Percentiles rank a stretch among this genome's conserved stretches.
phyloP scores from a whole-genome alignment of 192 early-diverging fungal genomes.

The Phycomyces blakesleeanus region DNA sequence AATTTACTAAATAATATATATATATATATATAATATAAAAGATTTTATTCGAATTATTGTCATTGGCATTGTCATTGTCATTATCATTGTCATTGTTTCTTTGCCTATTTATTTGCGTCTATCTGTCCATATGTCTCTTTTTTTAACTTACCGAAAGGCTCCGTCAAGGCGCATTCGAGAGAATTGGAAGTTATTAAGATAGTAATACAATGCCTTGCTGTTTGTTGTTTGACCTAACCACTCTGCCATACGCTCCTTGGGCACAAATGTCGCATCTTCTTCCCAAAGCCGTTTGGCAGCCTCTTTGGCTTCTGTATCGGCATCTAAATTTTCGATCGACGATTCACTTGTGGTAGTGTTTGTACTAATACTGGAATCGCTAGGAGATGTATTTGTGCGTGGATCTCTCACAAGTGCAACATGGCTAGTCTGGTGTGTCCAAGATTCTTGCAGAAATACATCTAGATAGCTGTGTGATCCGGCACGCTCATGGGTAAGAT shows the following conservation, averaged over 20 bases:
- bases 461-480: background rate
- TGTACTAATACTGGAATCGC: background rate
- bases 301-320: constrained; percentile 13
- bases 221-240: constrained; percentile 53
- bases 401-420: constrained; percentile 1
- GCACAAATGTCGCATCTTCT: constrained; percentile 44
- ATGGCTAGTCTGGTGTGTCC: background rate
- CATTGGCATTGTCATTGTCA: background rate
- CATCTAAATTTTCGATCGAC: background rate
- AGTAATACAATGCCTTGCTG: constrained; percentile 53
- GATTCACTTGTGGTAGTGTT: constrained; percentile 4
- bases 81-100: too few relatives aligned
- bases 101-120: too few relatives aligned
- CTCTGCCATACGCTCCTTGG: constrained; percentile 42
- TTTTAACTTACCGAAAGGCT: constrained; percentile 59
- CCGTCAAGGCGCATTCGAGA: constrained; percentile 62
- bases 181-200: constrained; percentile 83
- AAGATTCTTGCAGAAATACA: background rate
- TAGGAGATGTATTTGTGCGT: background rate
- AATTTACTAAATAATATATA: constrained; percentile 39
- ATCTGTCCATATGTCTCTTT: background rate
- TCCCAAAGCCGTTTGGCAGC: constrained; percentile 26
- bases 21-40: constrained; percentile 1
- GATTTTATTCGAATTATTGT: background rate
- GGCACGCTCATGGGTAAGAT: too few relatives aligned